Conservation (phyloP, 176 grass and related monocot species). For the Pontederia crassipes region DNA sequence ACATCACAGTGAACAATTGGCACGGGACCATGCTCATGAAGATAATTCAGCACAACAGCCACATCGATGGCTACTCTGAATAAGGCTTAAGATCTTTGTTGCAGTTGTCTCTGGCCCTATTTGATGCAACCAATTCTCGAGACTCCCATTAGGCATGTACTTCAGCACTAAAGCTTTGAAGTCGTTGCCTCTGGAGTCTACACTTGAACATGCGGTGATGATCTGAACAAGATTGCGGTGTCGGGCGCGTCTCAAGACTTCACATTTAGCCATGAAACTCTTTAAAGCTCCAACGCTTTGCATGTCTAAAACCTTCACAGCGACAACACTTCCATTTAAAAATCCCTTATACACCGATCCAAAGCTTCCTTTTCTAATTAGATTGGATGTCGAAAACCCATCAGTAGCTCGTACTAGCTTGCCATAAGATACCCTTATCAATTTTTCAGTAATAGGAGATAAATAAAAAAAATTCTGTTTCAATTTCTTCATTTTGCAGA, state of each 20-base stretch:
- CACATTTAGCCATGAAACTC: constrained; percentile 6
- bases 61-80: constrained; percentile 16
- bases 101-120: background rate
- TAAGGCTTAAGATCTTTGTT: background rate
- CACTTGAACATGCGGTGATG: constrained; percentile 1
- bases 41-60: constrained; percentile 9
- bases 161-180: constrained; percentile 10
- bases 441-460: background rate
- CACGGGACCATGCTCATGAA: background rate
- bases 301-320: background rate
- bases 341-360: no score
- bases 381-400: no score
- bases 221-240: no score
- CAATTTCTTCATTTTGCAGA: background rate
- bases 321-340: background rate
- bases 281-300: background rate
- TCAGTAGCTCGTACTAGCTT: constrained; percentile 6
- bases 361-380: no score
- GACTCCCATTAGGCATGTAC: background rate
- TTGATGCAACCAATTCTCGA: constrained; percentile 4
- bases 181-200: background rate
- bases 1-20: constrained; percentile 15
- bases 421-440: background rate
- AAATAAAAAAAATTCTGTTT: background rate
- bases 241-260: background rate